Percentiles rank a stretch among this genome's conserved stretches.
phyloP scores from a whole-genome alignment of 2,329 filamentous ascomycete species.

The Monilinia laxa region DNA sequence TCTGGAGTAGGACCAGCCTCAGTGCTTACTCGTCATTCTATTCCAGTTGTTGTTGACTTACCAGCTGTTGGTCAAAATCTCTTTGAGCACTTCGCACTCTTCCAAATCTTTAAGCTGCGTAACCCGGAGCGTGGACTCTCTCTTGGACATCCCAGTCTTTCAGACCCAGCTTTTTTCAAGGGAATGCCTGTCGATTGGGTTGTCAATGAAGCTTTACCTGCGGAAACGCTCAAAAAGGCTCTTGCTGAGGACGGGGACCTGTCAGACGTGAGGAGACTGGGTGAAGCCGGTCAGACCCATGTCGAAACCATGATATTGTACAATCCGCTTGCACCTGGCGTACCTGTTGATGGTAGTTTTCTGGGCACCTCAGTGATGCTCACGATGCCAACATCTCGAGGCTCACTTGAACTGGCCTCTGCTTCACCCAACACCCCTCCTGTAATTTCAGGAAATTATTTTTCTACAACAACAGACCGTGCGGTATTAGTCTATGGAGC shows the following conservation, averaged over 20 bases:
- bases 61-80: background rate
- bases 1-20: background rate
- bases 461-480: background rate
- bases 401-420: background rate
- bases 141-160: background rate
- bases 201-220: constrained; percentile 1
- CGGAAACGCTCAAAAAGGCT: background rate
- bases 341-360: constrained; percentile 2
- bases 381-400: background rate
- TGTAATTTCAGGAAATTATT: background rate
- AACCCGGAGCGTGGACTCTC: background rate
- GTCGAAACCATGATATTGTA: constrained; percentile 1
- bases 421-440: background rate
- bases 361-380: background rate
- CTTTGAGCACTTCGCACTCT: background rate
- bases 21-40: background rate
- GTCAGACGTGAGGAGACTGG: background rate
- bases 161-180: background rate
- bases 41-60: background rate
- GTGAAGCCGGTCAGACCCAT: background rate
- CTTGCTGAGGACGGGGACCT: background rate
- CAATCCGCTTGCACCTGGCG: background rate
- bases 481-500: background rate
- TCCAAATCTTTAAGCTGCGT: background rate
- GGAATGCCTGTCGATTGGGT: background rate